Conservation (phyloP, 129 eudicot species). For the Centaurea solstitialis region DNA sequence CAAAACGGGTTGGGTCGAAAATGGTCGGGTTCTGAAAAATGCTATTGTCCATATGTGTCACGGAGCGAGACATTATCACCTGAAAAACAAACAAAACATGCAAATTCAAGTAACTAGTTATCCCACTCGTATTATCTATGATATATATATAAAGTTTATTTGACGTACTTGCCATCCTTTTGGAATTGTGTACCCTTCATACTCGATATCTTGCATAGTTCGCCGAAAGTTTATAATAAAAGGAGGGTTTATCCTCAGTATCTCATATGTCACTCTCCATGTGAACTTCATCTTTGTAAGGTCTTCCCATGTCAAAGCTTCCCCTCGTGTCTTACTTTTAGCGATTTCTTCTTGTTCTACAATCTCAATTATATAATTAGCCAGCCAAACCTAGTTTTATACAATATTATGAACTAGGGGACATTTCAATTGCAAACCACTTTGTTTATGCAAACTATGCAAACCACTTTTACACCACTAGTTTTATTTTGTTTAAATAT, state of each 20-base stretch:
- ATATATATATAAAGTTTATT: neutral
- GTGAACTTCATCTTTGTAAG: slow-evolving; percentile 50
- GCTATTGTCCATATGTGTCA: slow-evolving; percentile 61
- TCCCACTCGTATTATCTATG: neutral
- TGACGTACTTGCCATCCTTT: slow-evolving; percentile 63
- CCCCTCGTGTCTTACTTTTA: slow-evolving; percentile 17
- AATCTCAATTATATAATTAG: neutral
- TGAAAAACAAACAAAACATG: slow-evolving; percentile 11
- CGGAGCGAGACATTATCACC: slow-evolving; percentile 42
- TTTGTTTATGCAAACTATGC: too few relatives aligned
- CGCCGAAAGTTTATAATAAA: slow-evolving; percentile 27
- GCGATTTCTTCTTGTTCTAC: slow-evolving; percentile 42
- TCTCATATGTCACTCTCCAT: slow-evolving; percentile 47
- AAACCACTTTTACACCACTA: too few relatives aligned
- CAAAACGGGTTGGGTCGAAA: slow-evolving; percentile 56
- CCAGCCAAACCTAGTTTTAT: neutral
- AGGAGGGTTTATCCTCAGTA: slow-evolving; percentile 41
- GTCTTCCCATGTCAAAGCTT: slow-evolving; percentile 47
- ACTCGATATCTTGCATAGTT: slow-evolving; percentile 37
- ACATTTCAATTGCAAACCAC: too few relatives aligned
- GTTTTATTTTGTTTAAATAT: too few relatives aligned
- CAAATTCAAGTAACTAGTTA: neutral
- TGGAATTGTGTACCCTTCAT: slow-evolving; percentile 48
- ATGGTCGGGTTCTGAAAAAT: slow-evolving; percentile 45
- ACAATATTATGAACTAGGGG: too few relatives aligned